Base-by-base conservation (phyloP, 495 filamentous ascomycete species). In the Penicillium alfredii region DNA sequence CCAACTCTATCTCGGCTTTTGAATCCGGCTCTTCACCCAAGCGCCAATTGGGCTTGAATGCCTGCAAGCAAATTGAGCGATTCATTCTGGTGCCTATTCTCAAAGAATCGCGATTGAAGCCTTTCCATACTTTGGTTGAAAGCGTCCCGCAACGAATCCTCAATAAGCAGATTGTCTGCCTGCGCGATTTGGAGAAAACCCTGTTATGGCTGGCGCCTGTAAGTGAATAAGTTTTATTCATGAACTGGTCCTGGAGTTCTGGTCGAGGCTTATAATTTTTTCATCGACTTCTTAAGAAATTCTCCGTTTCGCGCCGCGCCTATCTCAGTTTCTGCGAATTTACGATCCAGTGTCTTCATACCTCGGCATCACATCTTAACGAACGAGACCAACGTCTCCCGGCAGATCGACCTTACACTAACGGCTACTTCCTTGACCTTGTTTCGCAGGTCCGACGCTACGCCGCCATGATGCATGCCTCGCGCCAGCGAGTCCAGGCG, bases 341-440 rank as follows among this genome's bases (percentile, higher is more conserved):
- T 47, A 86, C 88, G 17, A 86, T 95, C 52, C 80, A 80, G 60
- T 87, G 83, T 63, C 74, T 95, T 35, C 82, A 88, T 58, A 79
- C 84, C 18, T 86, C 87, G 8, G 82, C 87, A 54, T 78, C 84
- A 50, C 76, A 78, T 57, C 69, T 94, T 11, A 79, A 74, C 66
- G 86, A 86, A 49, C 76, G 76, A 43, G 90, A 97, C 58, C 80
- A 84, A 55, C 82, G 80, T 28, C 75, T 83, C 44, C 82, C 85
- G 26, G 63, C 77, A 56, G 90, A 97, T 57, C 78, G 80, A 38
- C 87, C 86, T 21, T 97, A 95, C 68, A 87, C 77, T 74, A 83
- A 80, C 71, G 80, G 80, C 43, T 97, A 97, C 68, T 95, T 95
- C 51, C 78, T 94, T 55, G 90, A 97, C 68, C 81, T 94, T 36